phyloP scores from a whole-genome alignment of 352 stramenopile genomes.

The Achlya hypogyna region DNA sequence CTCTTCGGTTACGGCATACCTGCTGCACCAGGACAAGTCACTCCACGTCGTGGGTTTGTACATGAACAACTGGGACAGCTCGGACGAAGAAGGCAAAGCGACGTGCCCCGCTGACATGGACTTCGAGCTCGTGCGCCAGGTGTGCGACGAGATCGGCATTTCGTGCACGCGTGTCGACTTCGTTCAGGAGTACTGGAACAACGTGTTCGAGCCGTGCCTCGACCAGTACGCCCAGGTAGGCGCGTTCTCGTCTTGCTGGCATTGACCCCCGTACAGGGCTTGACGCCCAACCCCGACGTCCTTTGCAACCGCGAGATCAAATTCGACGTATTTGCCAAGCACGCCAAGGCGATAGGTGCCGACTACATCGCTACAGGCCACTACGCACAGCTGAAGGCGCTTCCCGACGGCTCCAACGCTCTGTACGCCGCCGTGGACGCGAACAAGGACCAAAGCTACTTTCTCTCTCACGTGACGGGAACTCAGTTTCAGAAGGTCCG shows the following conservation, averaged over 20 bases:
- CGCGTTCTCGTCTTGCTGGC: neutral
- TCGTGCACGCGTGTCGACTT: conserved; percentile 68
- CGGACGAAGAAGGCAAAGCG: conserved; percentile 83
- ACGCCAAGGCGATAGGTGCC: conserved; percentile 67
- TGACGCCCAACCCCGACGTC: conserved; percentile 92
- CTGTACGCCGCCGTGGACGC: conserved; percentile 80
- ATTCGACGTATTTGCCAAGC: conserved; percentile 95
- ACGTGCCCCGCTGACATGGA: conserved; percentile 87
- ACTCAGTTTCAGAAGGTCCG: conserved; percentile 40
- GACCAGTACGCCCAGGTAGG: conserved; percentile 63
- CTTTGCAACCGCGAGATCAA: conserved; percentile 98
- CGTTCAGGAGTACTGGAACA: conserved; percentile 95
- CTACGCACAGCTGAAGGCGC: conserved; percentile 77
- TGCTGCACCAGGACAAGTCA: conserved; percentile 82
- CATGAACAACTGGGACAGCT: conserved; percentile 98
- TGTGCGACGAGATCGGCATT: conserved; percentile 89
- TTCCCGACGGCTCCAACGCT: conserved; percentile 23
- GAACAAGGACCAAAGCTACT: conserved; percentile 97
- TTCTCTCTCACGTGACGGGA: conserved; percentile 85
- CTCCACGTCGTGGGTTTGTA: conserved; percentile 93
- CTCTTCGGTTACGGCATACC: conserved; percentile 91
- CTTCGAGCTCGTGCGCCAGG: conserved; percentile 86
- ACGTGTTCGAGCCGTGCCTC: conserved; percentile 96
- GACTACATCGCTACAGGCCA: conserved; percentile 96
- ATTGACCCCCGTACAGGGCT: conserved; percentile 26